Percentiles rank a stretch among this genome's conserved stretches.
Evolutionary conservation across 2,329 filamentous ascomycete species (phyloP).

Genomic region (Cryphonectria naterciae): DNA sequence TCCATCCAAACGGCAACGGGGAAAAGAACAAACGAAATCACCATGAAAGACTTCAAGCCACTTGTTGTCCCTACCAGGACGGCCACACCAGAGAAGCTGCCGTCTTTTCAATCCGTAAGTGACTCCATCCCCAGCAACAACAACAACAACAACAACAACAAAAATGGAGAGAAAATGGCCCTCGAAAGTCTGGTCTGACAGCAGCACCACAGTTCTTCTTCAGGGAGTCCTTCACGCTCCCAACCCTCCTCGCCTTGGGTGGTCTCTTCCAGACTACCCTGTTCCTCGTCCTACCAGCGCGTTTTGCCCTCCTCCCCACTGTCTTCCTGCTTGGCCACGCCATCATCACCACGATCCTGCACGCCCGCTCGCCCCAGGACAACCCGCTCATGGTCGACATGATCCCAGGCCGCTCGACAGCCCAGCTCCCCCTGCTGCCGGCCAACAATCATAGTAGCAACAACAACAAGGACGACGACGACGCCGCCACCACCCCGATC

Average conservation of each 20-base stretch:
- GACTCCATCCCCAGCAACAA: not conserved
- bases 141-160: not conserved
- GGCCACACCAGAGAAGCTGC: not conserved
- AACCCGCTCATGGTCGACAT: constrained; percentile 23
- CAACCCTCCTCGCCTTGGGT: constrained; percentile 26
- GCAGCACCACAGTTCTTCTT: constrained; percentile 13
- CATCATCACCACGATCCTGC: constrained; percentile 18
- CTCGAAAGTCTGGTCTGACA: constrained; percentile 7
- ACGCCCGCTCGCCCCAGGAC: constrained; percentile 11
- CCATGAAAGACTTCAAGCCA: constrained; percentile 23
- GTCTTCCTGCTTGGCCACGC: constrained; percentile 19
- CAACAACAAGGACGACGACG: not conserved
- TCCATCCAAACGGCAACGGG: too few relatives aligned
- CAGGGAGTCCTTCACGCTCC: constrained; percentile 27
- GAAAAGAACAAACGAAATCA: not conserved
- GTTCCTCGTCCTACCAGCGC: constrained; percentile 18
- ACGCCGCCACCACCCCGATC: constrained; percentile 9
- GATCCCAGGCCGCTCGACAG: constrained; percentile 22
- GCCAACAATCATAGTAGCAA: not conserved
- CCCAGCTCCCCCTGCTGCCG: constrained; percentile 24
- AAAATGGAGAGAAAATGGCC: too few relatives aligned
- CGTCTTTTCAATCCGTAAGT: not conserved
- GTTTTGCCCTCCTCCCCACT: constrained; percentile 23
- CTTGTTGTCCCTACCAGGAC: constrained; percentile 15
- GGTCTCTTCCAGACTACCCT: constrained; percentile 20